Evolutionary conservation across 345 rosid genomes (phyloP), one percentile per base, ranked within the genome.

Genomic region (Pseudoturritis turrita): DNA sequence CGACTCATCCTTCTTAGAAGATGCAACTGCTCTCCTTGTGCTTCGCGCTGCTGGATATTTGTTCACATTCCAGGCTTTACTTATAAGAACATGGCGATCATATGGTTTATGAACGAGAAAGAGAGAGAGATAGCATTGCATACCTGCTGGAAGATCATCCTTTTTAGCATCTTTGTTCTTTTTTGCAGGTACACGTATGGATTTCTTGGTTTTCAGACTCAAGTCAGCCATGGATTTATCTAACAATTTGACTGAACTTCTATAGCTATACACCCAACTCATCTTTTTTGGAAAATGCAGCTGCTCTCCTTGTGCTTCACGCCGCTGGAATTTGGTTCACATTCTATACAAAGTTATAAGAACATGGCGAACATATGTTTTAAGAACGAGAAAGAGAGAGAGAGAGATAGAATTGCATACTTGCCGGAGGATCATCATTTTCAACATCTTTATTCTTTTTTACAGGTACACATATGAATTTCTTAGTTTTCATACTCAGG

Each of bases 201-300:
- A 23, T 74, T 18, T 75, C 65, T 74, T 74, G 37, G 79, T 82
- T 22, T 81, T 82, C 77, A 95, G 75, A 75, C 81, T 77, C 71
- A 91, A 40, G 14, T 77, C 80, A 51, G 64, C 80, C 86, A 88
- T 77, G 62, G 60, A 72, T 76, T 87, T 86, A 81, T 83, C 94
- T 51, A 91, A 41, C 73, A 95, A 36, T 62, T 85, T 88, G 53
- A 80, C 82, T 4, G 97, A 87, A 18, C 83, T 81, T 83, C 97
- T 86, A 2, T 93, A 87, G 72, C 87, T 79, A 55, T 82, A 83
- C 15, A 45, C 86, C 15, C 0, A 83, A 69, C 65, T 61, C 75
- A 17, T 65, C 70, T 19, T 65, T 49, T 35, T 56, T 66, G 5
- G 22, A 52, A 29, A 36, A 70, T n/a, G 65, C 53, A 70, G 81